Conservation (phyloP, 768 basidiomycete genomes). For the Amanita pseudoporphyria region DNA sequence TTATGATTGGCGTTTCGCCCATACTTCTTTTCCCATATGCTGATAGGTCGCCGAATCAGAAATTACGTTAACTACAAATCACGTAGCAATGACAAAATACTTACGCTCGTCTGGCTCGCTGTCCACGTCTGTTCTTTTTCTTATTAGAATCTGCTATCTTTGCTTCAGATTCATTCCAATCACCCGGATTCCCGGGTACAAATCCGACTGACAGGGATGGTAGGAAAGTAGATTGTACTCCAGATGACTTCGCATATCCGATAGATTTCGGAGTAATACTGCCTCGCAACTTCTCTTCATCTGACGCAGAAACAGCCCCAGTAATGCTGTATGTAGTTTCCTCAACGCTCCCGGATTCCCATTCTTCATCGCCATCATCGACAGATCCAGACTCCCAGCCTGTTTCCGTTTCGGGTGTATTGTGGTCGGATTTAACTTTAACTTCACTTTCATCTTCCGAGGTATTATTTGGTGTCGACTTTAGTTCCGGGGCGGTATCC, state of each 20-base stretch:
- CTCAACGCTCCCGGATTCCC: conserved; percentile 28
- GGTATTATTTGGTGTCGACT: conserved; percentile 9
- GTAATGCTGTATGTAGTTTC: conserved; percentile 28
- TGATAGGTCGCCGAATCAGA: conserved; percentile 18
- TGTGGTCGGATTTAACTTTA: not conserved
- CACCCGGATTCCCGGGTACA: conserved; percentile 67
- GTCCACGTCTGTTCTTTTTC: conserved; percentile 87
- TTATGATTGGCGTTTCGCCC: conserved; percentile 89
- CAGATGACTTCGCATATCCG: conserved; percentile 5
- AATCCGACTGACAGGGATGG: conserved; percentile 87
- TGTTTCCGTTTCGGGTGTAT: conserved; percentile 4
- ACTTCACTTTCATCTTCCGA: conserved; percentile 13
- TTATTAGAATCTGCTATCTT: conserved; percentile 35
- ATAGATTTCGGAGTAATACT: not conserved
- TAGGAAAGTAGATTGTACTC: conserved; percentile 45
- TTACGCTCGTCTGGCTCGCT: conserved; percentile 89
- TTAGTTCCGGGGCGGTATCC: not conserved
- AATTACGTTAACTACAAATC: too few relatives aligned
- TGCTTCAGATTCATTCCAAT: conserved; percentile 55
- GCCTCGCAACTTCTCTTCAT: conserved; percentile 13
- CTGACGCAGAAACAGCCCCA: conserved; percentile 26
- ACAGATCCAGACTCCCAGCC: conserved; percentile 37
- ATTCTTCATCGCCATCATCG: conserved; percentile 16
- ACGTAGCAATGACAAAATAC: conserved; percentile 28
- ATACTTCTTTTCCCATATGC: conserved; percentile 98